These are phyloP conservation scores for Falciphora oryzae DNA, from an alignment of 2,329 filamentous ascomycete species.

Conservation along the genomic window DNA sequence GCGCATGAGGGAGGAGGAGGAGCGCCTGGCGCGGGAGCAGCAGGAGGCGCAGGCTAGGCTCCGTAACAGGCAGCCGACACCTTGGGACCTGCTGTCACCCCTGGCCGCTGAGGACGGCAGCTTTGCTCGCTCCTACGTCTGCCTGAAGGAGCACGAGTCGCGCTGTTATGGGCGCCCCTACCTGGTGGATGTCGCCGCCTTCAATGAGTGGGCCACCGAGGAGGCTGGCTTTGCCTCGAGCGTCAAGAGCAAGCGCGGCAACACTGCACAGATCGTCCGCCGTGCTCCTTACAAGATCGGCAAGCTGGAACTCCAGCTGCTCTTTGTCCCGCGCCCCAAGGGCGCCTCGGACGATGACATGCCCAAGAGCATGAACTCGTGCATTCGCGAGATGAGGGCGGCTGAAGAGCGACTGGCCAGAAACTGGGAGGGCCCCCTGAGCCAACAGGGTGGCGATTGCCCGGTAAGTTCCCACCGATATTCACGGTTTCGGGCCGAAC, in stretches of 20 bases:
- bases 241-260: conserved; percentile 87
- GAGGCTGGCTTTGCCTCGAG: conserved; percentile 73
- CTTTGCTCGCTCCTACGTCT: conserved; percentile 90
- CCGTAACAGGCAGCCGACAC: conserved; percentile 51
- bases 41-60: conserved; percentile 57
- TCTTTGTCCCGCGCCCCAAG: conserved; percentile 92
- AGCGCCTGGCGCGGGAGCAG: conserved; percentile 60
- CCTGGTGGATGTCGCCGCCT: conserved; percentile 84
- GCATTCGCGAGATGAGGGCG: conserved; percentile 86
- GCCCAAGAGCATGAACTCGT: conserved; percentile 99
- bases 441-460: conserved; percentile 96
- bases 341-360: conserved; percentile 86
- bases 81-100: conserved; percentile 82
- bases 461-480: conserved; percentile 60
- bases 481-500: not conserved
- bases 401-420: conserved; percentile 75
- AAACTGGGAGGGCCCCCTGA: conserved; percentile 82
- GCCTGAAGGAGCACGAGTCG: conserved; percentile 85
- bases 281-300: conserved; percentile 95
- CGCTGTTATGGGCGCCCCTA: conserved; percentile 84
- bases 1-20: conserved; percentile 75
- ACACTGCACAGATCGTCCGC: conserved; percentile 58
- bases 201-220: conserved; percentile 98
- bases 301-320: conserved; percentile 85
- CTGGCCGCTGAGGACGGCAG: conserved; percentile 87